Conservation (phyloP, 2,329 filamentous ascomycete genomes). For the Blastomyces gilchristii region DNA sequence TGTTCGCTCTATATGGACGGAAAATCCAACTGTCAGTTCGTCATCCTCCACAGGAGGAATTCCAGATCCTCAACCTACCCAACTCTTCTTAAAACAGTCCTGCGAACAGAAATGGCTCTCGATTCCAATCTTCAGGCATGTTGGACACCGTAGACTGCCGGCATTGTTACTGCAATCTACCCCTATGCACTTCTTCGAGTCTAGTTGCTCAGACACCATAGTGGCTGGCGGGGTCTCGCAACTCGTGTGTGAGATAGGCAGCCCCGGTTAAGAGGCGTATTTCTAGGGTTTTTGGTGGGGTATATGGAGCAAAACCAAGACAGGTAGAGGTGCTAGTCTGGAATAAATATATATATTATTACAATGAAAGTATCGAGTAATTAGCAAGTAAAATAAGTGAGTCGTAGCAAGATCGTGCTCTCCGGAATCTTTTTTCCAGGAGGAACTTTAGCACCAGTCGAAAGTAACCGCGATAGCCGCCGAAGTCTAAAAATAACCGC, state of each 20-base stretch:
- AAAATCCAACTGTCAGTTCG: conserved; percentile 13
- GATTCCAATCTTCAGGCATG: conserved; percentile 79
- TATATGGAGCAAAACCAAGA: not conserved
- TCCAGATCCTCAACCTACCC: conserved; percentile 54
- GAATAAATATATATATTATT: not conserved
- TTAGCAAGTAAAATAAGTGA: not conserved
- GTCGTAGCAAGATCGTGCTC: not conserved
- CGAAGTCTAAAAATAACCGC: too few species aligned
- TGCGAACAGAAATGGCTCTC: conserved; percentile 97
- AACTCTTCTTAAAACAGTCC: conserved; percentile 97
- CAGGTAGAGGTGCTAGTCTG: not conserved
- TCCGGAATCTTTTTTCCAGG: not conserved
- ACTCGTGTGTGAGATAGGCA: not conserved
- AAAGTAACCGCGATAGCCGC: not conserved
- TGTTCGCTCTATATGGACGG: conserved; percentile 55
- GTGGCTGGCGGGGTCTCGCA: not conserved
- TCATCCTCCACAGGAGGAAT: too few species aligned
- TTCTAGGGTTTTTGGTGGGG: not conserved
- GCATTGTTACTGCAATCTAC: conserved; percentile 80
- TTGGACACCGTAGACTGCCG: conserved; percentile 81
- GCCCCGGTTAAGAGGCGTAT: not conserved
- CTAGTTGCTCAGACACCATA: conserved; percentile 24
- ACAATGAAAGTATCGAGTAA: not conserved
- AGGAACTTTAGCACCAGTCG: not conserved
- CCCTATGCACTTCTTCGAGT: conserved; percentile 54